Conservation (phyloP, 768 basidiomycete genomes). For the Lentinula boryana region DNA sequence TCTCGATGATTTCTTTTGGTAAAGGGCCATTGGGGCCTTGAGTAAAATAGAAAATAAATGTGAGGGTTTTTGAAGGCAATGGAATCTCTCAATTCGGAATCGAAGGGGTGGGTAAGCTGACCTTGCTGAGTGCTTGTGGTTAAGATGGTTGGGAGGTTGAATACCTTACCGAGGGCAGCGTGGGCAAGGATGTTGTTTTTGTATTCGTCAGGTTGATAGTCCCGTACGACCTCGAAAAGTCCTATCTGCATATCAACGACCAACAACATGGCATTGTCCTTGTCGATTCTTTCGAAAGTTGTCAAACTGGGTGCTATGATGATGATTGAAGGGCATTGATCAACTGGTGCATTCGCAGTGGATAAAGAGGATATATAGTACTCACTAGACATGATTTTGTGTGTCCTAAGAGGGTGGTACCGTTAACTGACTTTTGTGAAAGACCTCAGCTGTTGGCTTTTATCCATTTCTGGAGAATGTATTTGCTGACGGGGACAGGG, state of each 20-base stretch:
- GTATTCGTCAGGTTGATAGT: constrained; percentile 30
- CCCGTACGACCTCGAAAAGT: constrained; percentile 39
- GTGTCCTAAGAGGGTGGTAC: too few species aligned
- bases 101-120: constrained; percentile 8
- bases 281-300: constrained; percentile 28
- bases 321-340: too few species aligned
- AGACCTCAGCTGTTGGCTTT: too few species aligned
- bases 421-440: too few species aligned
- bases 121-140: constrained; percentile 41
- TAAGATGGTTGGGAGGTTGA: constrained; percentile 38
- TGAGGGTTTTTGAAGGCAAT: background rate
- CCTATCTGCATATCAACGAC: constrained; percentile 47
- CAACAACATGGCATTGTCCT: constrained; percentile 34
- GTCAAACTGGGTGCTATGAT: background rate
- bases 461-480: background rate
- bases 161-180: constrained; percentile 37
- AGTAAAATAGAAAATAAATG: constrained; percentile 11
- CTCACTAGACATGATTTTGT: too few species aligned
- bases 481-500: background rate
- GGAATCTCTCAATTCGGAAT: background rate
- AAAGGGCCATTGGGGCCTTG: constrained; percentile 47
- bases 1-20: constrained; percentile 34
- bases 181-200: constrained; percentile 43
- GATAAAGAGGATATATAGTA: too few species aligned
- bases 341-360: too few species aligned